phyloP scores from a whole-genome alignment of 2,329 filamentous ascomycete genomes.

The Bisporella sp. region DNA sequence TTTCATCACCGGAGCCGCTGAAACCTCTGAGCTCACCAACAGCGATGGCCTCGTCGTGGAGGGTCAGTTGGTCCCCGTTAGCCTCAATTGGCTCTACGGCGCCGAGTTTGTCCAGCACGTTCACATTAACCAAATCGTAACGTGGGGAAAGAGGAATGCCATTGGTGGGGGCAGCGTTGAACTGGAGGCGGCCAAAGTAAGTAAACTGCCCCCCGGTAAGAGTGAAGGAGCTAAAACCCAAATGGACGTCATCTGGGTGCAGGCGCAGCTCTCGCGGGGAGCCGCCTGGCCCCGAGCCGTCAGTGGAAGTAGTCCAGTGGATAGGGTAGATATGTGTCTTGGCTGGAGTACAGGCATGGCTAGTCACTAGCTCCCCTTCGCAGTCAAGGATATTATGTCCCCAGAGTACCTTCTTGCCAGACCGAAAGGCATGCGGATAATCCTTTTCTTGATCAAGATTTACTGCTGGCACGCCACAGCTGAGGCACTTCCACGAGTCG shows the following conservation, averaged over 20 bases:
- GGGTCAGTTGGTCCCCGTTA: slow-evolving; percentile 21
- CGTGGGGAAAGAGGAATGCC: slow-evolving; percentile 25
- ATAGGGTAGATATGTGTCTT: slow-evolving; percentile 34
- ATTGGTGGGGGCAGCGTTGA: slow-evolving; percentile 30
- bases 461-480: slow-evolving; percentile 23
- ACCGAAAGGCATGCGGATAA: slow-evolving; percentile 37
- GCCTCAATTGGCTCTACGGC: slow-evolving; percentile 15
- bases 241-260: slow-evolving; percentile 37
- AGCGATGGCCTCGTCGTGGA: slow-evolving; percentile 27
- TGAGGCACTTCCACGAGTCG: slow-evolving; percentile 41
- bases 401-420: slow-evolving; percentile 30
- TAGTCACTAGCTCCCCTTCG: slow-evolving; percentile 25
- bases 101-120: slow-evolving; percentile 25
- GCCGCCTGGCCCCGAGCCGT: slow-evolving; percentile 29
- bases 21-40: slow-evolving; percentile 40
- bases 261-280: slow-evolving; percentile 35
- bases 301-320: slow-evolving; percentile 28
- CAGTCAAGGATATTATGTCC: slow-evolving; percentile 28
- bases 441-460: neutral
- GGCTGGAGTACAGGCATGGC: slow-evolving; percentile 31
- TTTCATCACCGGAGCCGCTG: slow-evolving; percentile 33
- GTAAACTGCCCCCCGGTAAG: slow-evolving; percentile 19
- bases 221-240: slow-evolving; percentile 35
- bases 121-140: slow-evolving; percentile 36
- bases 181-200: slow-evolving; percentile 33